Conservation (phyloP, 768 basidiomycete genomes). For the Lactarius psammicola region DNA sequence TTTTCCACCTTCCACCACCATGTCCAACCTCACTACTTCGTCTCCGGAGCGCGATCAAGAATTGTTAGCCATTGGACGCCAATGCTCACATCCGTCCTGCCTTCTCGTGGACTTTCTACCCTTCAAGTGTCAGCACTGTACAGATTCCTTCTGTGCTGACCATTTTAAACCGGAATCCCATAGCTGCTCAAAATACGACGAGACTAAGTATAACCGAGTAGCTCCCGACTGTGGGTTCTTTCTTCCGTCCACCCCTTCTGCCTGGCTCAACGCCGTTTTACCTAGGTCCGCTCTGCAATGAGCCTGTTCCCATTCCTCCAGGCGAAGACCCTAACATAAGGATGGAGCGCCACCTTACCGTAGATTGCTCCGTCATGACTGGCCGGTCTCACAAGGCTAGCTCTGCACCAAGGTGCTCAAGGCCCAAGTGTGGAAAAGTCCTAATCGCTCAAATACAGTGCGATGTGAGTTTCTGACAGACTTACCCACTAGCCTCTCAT, state of each 20-base stretch:
- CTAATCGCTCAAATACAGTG: slow-evolving; percentile 74
- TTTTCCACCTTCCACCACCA: slow-evolving; percentile 26
- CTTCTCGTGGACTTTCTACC: slow-evolving; percentile 79
- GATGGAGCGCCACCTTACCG: slow-evolving; percentile 73
- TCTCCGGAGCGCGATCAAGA: slow-evolving; percentile 47
- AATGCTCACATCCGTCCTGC: slow-evolving; percentile 68
- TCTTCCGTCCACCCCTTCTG: neutral
- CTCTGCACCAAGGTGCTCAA: slow-evolving; percentile 57
- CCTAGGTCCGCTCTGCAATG: slow-evolving; percentile 73
- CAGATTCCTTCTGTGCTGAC: slow-evolving; percentile 67
- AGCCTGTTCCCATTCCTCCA: slow-evolving; percentile 68
- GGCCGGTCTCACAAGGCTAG: slow-evolving; percentile 51
- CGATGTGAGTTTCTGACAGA: slow-evolving; percentile 48
- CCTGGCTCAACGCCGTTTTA: neutral
- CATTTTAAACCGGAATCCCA: slow-evolving; percentile 74
- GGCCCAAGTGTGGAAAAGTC: slow-evolving; percentile 65
- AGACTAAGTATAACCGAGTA: slow-evolving; percentile 65
- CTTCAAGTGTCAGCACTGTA: slow-evolving; percentile 83
- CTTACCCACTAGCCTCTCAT: neutral
- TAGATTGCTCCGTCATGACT: slow-evolving; percentile 66
- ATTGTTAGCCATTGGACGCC: slow-evolving; percentile 64
- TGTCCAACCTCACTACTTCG: slow-evolving; percentile 32
- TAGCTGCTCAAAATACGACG: slow-evolving; percentile 67
- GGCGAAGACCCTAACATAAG: slow-evolving; percentile 78
- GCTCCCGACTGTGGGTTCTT: slow-evolving; percentile 67